phyloP scores from a whole-genome alignment of 345 rosid species.

The Populus davidiana region DNA sequence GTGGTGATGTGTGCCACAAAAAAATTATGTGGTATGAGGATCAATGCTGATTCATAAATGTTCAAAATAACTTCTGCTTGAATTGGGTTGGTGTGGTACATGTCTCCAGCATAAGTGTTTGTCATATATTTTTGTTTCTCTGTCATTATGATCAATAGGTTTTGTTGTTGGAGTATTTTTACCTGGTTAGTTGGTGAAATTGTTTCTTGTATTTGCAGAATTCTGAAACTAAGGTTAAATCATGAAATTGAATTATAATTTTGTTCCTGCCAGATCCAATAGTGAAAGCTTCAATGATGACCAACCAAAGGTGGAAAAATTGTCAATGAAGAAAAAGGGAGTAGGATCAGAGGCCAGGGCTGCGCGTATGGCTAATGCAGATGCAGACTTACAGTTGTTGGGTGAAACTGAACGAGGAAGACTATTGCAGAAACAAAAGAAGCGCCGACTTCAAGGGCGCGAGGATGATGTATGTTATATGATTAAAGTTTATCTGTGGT shows the following conservation, averaged over 20 bases:
- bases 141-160: background rate
- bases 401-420: conserved; percentile 78
- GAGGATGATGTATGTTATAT: conserved; percentile 75
- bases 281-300: conserved; percentile 54
- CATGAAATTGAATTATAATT: conserved; percentile 4
- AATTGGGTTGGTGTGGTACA: background rate
- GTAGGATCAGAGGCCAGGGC: conserved; percentile 90
- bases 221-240: background rate
- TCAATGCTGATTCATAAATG: background rate
- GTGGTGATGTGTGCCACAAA: too few relatives aligned
- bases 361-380: conserved; percentile 68
- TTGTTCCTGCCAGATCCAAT: conserved; percentile 39
- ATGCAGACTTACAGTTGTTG: conserved; percentile 72
- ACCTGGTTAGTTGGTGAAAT: background rate
- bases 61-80: background rate
- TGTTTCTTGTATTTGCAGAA: background rate
- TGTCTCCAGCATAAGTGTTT: background rate
- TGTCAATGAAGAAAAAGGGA: conserved; percentile 82
- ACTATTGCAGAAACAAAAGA: conserved; percentile 77
- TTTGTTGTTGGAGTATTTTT: background rate
- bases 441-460: conserved; percentile 82
- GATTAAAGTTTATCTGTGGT: background rate
- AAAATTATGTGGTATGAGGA: too few relatives aligned
- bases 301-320: conserved; percentile 68
- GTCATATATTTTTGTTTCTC: background rate